These are phyloP conservation scores for Cladosporium sp. DNA, from an alignment of 2,329 filamentous ascomycete species.

Conservation along the genomic window DNA sequence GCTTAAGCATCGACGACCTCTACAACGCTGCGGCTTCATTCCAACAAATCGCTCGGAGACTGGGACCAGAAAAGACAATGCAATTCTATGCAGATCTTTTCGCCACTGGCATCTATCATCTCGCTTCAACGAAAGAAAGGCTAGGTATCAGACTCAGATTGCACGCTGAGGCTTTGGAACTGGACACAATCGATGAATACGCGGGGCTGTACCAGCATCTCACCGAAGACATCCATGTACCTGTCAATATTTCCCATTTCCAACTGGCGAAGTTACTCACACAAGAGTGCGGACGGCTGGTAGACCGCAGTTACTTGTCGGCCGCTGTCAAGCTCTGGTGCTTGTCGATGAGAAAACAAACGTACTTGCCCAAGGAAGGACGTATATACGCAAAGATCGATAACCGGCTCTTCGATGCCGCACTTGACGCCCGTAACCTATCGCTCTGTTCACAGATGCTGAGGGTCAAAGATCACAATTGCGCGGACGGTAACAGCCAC, in stretches of 20 bases:
- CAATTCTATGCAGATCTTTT: constrained; percentile 3
- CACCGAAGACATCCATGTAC: background rate
- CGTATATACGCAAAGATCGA: background rate
- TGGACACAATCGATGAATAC: background rate
- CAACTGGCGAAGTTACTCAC: background rate
- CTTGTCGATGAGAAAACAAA: background rate
- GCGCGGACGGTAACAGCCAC: background rate
- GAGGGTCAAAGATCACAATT: background rate
- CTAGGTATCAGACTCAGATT: background rate
- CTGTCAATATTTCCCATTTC: background rate
- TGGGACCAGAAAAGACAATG: background rate
- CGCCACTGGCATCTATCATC: background rate
- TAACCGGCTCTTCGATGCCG: background rate
- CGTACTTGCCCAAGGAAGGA: background rate
- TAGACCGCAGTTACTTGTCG: background rate
- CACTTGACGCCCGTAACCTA: background rate
- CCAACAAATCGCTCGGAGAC: background rate
- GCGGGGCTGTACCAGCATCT: background rate
- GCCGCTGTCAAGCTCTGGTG: constrained; percentile 9
- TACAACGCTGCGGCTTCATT: background rate
- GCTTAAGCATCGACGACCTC: background rate
- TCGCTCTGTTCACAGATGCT: constrained; percentile 9
- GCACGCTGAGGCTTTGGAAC: background rate
- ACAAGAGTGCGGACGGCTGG: background rate
- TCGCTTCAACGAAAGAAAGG: background rate